These are phyloP conservation scores for Chalciporus chontae DNA, from an alignment of 768 basidiomycete species.

Conservation along the genomic window DNA sequence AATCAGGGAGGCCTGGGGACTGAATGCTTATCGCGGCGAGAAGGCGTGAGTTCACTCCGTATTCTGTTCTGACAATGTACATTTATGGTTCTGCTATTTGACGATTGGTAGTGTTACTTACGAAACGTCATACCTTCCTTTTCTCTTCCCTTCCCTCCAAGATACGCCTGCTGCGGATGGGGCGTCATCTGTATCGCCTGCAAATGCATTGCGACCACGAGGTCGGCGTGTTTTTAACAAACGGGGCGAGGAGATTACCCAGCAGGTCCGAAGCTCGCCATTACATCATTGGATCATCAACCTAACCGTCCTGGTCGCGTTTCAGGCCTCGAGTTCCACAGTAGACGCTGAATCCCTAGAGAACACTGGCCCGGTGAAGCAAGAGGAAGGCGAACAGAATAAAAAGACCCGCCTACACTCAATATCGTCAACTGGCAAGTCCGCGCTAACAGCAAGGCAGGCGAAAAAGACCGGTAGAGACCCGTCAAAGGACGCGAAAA, in stretches of 20 bases:
- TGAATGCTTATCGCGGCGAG: constrained; percentile 23
- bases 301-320: constrained; percentile 15
- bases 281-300: constrained; percentile 17
- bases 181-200: constrained; percentile 19
- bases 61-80: constrained; percentile 15
- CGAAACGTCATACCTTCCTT: constrained; percentile 65
- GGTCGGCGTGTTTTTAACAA: constrained; percentile 55
- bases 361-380: constrained; percentile 1
- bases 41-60: constrained; percentile 23
- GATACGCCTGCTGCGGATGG: constrained; percentile 22
- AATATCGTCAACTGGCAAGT: constrained; percentile 18
- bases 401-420: constrained; percentile 17
- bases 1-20: constrained; percentile 51
- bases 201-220: constrained; percentile 29
- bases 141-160: constrained; percentile 46
- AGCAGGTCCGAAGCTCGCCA: constrained; percentile 20
- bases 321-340: constrained; percentile 17
- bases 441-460: constrained; percentile 9
- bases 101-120: constrained; percentile 36
- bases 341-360: constrained; percentile 4
- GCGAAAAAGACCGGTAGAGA: constrained; percentile 18
- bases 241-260: constrained; percentile 43
- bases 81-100: constrained; percentile 13
- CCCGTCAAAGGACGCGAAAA: constrained; percentile 39
- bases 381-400: constrained; percentile 24